These are phyloP conservation scores for Petunia axillaris DNA, from an alignment of 257 asterid species.

Conservation along the genomic window DNA sequence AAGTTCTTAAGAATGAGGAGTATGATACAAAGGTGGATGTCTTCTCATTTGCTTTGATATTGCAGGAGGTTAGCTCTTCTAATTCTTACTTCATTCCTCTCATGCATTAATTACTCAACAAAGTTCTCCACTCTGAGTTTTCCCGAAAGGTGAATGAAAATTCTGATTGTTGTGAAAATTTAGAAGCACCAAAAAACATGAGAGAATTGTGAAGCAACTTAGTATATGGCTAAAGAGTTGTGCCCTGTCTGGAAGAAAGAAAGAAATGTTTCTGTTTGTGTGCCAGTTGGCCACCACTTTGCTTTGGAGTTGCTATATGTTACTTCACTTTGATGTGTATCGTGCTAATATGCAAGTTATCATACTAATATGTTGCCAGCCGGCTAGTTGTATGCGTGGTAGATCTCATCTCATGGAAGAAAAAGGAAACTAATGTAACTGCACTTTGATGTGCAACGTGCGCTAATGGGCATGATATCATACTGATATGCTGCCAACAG, in stretches of 20 bases:
- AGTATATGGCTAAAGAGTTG: not conserved
- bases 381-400: not conserved
- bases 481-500: not conserved
- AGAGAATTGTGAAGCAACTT: no score
- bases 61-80: slow-evolving; percentile 69
- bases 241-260: not conserved
- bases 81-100: slow-evolving; percentile 23
- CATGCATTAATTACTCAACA: not conserved
- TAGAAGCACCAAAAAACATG: no score
- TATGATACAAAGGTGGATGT: slow-evolving; percentile 88
- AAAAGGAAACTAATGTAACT: not conserved
- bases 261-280: not conserved
- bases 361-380: not conserved
- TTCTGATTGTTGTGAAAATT: no score
- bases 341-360: not conserved
- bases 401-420: not conserved
- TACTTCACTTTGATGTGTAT: not conserved
- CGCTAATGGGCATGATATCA: not conserved
- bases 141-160: no score
- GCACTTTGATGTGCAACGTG: not conserved
- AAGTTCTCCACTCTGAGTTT: not conserved
- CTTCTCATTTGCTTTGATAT: slow-evolving; percentile 83
- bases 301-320: not conserved
- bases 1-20: slow-evolving; percentile 79
- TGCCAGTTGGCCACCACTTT: not conserved